Evolutionary conservation across 257 asterid species (phyloP), one percentile per base, ranked within the genome.

Genomic region (Jacaranda mimosifolia): DNA sequence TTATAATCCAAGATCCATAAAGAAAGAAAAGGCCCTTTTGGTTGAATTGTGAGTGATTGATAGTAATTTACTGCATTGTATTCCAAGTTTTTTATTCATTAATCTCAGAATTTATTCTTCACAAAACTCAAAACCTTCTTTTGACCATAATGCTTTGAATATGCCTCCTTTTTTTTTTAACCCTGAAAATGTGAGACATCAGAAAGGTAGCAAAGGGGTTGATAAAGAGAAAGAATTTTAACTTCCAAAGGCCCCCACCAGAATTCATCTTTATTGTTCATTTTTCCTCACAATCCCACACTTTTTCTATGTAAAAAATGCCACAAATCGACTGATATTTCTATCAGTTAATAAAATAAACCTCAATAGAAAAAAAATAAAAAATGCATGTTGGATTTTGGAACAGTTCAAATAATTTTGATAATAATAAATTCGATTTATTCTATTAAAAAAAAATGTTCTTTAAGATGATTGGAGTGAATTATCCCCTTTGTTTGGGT

Each of bases 61-160:
- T 43, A 17, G 58, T 4, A 43, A 73, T 58, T 43, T 43, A 46
- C 49, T 73, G 48, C 49, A 35, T n/a, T 4, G 5, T 13, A 73
- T 52, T 52, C 3, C 4, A 68, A 5, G 46, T 63, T 69, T 9
- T 45, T 71, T 48, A 64, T 21, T 68, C 0, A 17, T 46, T 43
- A 42, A 43, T 68, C 6, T 3, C 45, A 42, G 63, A 63, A 75
- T 75, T 39, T 65, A 60, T 76, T 76, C 70, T 56, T 69, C 80
- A 51, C 70, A 72, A 32, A 70, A 66, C 62, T 66, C 70, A 67
- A 68, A 19, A 55, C 26, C 39, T 60, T 72, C 49, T 71, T 21
- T 40, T 72, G 80, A 67, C 80, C 57, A 78, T 13, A 11, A 63
- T 76, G 82, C 82, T 67, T 65, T 72, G 77, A 73, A 62, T 68